phyloP scores from a whole-genome alignment of 2,329 filamentous ascomycete species.

The Fusarium sp. region DNA sequence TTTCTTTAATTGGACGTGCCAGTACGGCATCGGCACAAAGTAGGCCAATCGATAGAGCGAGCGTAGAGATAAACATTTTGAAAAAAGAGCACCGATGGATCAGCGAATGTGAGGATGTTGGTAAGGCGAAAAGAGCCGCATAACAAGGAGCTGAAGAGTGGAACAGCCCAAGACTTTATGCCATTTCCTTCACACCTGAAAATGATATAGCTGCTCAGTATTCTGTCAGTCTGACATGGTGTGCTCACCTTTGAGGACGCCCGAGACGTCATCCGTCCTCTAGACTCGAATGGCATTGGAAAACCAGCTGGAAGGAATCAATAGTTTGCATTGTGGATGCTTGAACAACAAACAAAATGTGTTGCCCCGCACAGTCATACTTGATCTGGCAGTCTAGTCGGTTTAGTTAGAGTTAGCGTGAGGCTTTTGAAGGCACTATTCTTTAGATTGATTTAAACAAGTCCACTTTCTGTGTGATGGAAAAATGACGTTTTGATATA shows the following conservation, averaged over 20 bases:
- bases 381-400: not conserved
- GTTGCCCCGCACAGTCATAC: not conserved
- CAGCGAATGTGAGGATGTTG: not conserved
- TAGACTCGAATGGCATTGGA: not conserved
- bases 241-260: not conserved
- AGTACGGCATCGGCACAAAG: not conserved
- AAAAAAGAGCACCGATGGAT: not conserved
- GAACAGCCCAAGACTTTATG: not conserved
- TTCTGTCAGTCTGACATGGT: not conserved
- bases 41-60: not conserved
- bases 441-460: not conserved
- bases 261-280: not conserved
- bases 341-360: not conserved
- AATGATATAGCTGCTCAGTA: not conserved
- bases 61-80: not conserved
- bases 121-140: not conserved
- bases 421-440: not conserved
- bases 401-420: not conserved
- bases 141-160: not conserved
- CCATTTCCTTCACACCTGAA: not conserved
- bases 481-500: not conserved
- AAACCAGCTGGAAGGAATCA: not conserved
- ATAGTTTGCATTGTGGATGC: not conserved
- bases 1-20: constrained; percentile 6
- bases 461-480: not conserved